phyloP scores from a whole-genome alignment of 129 eudicot genomes.

The Smallanthus sonchifolius region DNA sequence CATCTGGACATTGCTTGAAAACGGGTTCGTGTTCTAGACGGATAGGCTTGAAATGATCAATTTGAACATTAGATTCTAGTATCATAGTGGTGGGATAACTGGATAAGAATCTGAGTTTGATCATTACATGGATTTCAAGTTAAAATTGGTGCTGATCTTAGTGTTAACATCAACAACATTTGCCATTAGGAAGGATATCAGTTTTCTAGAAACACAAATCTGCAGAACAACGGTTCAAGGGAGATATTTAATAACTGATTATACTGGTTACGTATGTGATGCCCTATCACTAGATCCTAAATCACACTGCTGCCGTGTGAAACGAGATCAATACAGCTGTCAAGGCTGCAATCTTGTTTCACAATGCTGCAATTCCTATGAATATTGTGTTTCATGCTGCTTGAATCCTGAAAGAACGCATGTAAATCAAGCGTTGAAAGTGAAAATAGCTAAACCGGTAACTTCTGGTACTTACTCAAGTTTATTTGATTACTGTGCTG shows the following conservation, averaged over 20 bases:
- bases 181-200: slow-evolving; percentile 53
- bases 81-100: slow-evolving; percentile 3
- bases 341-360: slow-evolving; percentile 84
- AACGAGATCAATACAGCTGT: slow-evolving; percentile 77
- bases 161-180: slow-evolving; percentile 9
- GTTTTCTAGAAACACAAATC: slow-evolving; percentile 39
- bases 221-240: slow-evolving; percentile 91
- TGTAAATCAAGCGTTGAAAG: slow-evolving; percentile 48
- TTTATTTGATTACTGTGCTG: slow-evolving; percentile 83
- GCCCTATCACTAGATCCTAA: slow-evolving; percentile 71
- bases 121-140: slow-evolving; percentile 29
- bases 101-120: slow-evolving; percentile 1
- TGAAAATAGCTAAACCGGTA: slow-evolving; percentile 79
- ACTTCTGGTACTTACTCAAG: slow-evolving; percentile 78
- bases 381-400: slow-evolving; percentile 97
- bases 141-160: slow-evolving; percentile 8
- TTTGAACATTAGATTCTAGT: background rate
- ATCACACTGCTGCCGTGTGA: slow-evolving; percentile 70
- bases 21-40: background rate
- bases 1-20: background rate
- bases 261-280: slow-evolving; percentile 85
- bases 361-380: slow-evolving; percentile 90
- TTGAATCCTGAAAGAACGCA: slow-evolving; percentile 59
- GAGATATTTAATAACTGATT: slow-evolving; percentile 74
- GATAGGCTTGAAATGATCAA: slow-evolving; percentile 5